Evolutionary conservation across 495 filamentous ascomycete species (phyloP).

Genomic region (Paragyromitra xinjiangensis): DNA sequence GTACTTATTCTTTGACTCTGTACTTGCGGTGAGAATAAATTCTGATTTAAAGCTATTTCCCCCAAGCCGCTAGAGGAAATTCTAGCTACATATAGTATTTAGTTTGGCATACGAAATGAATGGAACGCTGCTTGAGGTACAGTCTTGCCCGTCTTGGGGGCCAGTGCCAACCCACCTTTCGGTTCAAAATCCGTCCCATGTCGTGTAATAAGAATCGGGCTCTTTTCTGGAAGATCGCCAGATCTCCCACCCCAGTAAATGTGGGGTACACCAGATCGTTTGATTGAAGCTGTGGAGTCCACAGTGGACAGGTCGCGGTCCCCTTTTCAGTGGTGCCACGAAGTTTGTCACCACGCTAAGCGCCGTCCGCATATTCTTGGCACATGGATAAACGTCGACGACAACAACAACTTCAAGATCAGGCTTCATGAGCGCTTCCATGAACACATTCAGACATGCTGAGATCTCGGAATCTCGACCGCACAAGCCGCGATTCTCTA

Average conservation of each 20-base stretch:
- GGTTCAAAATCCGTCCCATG: background rate
- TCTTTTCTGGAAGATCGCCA: constrained; percentile 12
- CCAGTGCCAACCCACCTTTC: background rate
- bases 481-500: constrained; percentile 40
- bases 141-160: background rate
- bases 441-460: constrained; percentile 40
- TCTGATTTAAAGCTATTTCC: no score
- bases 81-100: no score
- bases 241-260: constrained; percentile 11
- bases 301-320: background rate
- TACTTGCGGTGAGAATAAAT: no score
- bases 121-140: background rate
- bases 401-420: constrained; percentile 49
- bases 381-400: constrained; percentile 23
- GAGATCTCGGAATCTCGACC: constrained; percentile 41
- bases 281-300: background rate
- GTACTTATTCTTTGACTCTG: no score
- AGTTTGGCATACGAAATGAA: no score
- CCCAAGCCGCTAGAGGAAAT: no score
- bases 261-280: constrained; percentile 23
- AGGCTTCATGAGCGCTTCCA: constrained; percentile 29
- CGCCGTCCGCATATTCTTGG: constrained; percentile 31
- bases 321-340: constrained; percentile 24
- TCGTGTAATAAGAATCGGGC: background rate
- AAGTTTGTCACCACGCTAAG: constrained; percentile 17